phyloP scores from a whole-genome alignment of 495 filamentous ascomycete genomes.

The Tirmania nivea region DNA sequence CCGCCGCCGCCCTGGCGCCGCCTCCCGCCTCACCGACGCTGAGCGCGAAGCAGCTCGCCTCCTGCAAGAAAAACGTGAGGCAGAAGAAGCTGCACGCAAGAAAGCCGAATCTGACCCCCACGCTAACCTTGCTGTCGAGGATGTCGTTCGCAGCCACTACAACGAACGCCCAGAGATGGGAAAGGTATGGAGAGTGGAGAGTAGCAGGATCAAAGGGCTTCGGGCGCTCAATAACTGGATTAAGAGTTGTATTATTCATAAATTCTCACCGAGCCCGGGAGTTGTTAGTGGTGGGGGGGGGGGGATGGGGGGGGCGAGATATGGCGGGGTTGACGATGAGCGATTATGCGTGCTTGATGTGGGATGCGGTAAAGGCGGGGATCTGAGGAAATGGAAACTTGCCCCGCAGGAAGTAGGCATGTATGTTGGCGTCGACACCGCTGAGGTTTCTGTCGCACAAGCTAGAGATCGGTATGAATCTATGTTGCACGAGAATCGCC shows the following conservation, averaged over 20 bases:
- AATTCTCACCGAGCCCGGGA: constrained; percentile 51
- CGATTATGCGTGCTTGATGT: constrained; percentile 56
- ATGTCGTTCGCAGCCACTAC: constrained; percentile 81
- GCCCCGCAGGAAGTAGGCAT: constrained; percentile 65
- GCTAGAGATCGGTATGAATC: constrained; percentile 59
- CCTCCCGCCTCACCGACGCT: constrained; percentile 49
- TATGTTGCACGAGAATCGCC: constrained; percentile 33
- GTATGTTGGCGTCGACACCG: constrained; percentile 83
- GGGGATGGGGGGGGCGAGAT: neutral
- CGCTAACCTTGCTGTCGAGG: constrained; percentile 32
- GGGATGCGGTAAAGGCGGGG: constrained; percentile 91
- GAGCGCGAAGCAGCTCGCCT: constrained; percentile 44
- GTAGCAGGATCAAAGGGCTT: constrained; percentile 80
- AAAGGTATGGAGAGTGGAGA: constrained; percentile 81
- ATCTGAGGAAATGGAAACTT: constrained; percentile 85
- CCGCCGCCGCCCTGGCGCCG: constrained; percentile 69
- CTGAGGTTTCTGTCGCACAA: constrained; percentile 75
- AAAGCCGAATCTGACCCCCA: neutral
- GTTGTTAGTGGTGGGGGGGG: constrained; percentile 30
- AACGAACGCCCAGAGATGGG: constrained; percentile 87
- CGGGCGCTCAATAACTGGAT: constrained; percentile 97
- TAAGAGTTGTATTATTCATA: constrained; percentile 90
- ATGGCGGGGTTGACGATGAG: constrained; percentile 28
- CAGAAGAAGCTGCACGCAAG: constrained; percentile 24
- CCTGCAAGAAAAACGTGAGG: constrained; percentile 32